Percentiles rank a stretch among this genome's conserved stretches.
Conservation (phyloP, 2,329 filamentous ascomycete genomes). For the Colletotrichum tabaci region DNA sequence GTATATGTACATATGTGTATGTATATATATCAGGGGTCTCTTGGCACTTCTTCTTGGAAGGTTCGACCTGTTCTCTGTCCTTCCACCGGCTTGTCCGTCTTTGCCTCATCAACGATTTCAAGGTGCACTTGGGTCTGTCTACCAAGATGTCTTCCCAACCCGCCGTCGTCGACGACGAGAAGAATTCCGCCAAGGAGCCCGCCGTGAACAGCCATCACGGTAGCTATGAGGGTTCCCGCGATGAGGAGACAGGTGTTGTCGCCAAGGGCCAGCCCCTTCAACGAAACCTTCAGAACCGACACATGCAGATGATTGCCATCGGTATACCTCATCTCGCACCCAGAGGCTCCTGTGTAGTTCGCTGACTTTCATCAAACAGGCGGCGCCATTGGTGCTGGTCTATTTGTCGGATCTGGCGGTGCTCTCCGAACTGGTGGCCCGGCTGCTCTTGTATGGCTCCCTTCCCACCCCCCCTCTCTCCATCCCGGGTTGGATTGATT, state of each 20-base stretch:
- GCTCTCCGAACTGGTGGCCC: constrained; percentile 66
- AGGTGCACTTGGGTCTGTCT: background rate
- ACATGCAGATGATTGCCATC: constrained; percentile 75
- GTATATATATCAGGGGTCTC: constrained; percentile 18
- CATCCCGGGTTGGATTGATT: background rate
- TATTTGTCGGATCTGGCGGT: constrained; percentile 72
- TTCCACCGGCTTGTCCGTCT: background rate
- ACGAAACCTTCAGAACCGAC: constrained; percentile 64
- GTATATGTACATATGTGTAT: constrained; percentile 15
- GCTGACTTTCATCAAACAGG: constrained; percentile 73
- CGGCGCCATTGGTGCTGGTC: constrained; percentile 74
- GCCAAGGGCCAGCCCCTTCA: constrained; percentile 49
- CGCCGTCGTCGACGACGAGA: constrained; percentile 30
- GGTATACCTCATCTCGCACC: constrained; percentile 49
- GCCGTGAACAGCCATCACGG: constrained; percentile 11
- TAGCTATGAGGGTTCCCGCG: constrained; percentile 43
- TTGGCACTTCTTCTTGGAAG: background rate
- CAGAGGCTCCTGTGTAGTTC: constrained; percentile 23
- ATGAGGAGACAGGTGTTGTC: constrained; percentile 54
- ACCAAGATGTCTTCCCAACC: constrained; percentile 34
- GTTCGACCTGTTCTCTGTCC: background rate
- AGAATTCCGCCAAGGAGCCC: constrained; percentile 26
- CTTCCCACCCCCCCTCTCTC: too few relatives aligned
- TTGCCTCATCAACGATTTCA: constrained; percentile 6
- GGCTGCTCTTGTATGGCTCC: constrained; percentile 58